Base-by-base conservation (phyloP, 192 early-diverging fungal species). In the Coemansia sp. region DNA sequence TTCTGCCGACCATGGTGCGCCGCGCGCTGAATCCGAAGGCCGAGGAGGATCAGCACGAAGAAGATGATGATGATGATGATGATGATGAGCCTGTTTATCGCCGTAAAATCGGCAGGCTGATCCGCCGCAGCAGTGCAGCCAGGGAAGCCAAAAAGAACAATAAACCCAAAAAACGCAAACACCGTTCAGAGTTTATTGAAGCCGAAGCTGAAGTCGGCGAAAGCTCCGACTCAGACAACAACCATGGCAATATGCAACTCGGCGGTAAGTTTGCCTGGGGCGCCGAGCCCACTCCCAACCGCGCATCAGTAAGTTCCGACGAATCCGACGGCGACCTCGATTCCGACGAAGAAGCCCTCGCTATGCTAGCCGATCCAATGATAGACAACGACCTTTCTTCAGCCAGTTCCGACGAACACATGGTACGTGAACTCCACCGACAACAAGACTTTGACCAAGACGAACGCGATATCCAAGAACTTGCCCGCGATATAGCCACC, bases 191-290 rank as follows among this genome's bases (percentile, higher is more conserved):
- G 49, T 84, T 84, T 70, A 59, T 84, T 1, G 83, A 77, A 20
- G 77, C 72, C 51, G 83, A 84, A 45, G 83, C 83, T 0, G 77
- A 84, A 34, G 75, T 75, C 16, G 76, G 76, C 56, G 68, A 71
- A 38, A 77, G 74, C 66, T 72, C 71, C 3, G 77, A 77, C 20
- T 72, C 71, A 5, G 71, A 68, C n/a, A 49, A 11, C 31, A 69
- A 25, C 22, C 22, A 74, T 5, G 56, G 6, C 18, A 29, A 60
- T n/a, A 30, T 20, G 11, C 29, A 65, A 25, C 36, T 34, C 18
- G 29, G 36, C 17, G 64, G 75, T 51, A 76, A 73, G 48, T 76
- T 82, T 60, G 63, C 61, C 75, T 82, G 74, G 75, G 68, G 74
- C 66, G 30, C 60, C 17, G 40, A 33, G 30, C 16, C 1, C n/a